These are phyloP conservation scores for Neurospora sp. DNA, from an alignment of 495 filamentous ascomycete species.

Conservation along the genomic window DNA sequence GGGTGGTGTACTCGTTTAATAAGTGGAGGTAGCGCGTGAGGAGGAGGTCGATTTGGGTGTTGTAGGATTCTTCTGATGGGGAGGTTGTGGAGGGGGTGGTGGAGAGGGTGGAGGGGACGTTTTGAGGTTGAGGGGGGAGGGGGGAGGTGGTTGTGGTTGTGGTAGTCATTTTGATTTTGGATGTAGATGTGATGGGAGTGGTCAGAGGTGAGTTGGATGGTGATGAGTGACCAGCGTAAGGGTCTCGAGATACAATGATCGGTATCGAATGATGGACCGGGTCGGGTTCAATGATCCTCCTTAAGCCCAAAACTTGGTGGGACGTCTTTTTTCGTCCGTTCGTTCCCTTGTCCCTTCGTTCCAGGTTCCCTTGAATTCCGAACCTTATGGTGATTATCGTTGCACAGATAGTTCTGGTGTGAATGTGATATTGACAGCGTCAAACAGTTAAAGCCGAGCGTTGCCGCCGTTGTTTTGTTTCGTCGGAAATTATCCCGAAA, in stretches of 20 bases:
- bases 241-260: no score
- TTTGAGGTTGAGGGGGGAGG: neutral
- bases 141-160: neutral
- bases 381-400: neutral
- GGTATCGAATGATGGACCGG: no score
- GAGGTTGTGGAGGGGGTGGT: neutral
- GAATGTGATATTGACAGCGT: neutral
- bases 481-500: neutral
- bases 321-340: neutral
- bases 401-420: neutral
- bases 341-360: neutral
- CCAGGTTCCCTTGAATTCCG: neutral
- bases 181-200: neutral
- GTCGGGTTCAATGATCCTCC: neutral
- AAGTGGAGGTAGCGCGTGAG: slow-evolving; percentile 60
- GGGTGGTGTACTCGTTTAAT: slow-evolving; percentile 57
- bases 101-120: neutral
- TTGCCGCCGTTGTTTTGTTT: neutral
- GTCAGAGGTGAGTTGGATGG: no score
- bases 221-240: no score
- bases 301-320: neutral
- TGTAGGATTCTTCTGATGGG: neutral
- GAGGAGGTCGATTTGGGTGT: slow-evolving; percentile 47
- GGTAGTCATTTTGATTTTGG: neutral
- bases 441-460: neutral